Percentiles rank a stretch among this genome's conserved stretches.
These are phyloP conservation scores for Erysiphe neolycopersici DNA, from an alignment of 2,329 filamentous ascomycete species.

Conservation along the genomic window DNA sequence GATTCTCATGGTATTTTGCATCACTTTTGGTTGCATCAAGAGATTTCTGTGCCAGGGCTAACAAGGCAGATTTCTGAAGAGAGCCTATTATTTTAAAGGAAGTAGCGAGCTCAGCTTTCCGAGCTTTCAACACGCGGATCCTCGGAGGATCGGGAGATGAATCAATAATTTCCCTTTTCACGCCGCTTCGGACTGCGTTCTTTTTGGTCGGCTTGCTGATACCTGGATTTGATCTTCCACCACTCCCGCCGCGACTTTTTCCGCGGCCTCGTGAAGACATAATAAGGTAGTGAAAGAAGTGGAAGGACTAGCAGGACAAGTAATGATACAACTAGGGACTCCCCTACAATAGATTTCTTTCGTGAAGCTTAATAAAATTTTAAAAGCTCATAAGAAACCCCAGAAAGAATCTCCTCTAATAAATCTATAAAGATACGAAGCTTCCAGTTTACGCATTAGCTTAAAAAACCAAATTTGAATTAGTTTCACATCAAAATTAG, in stretches of 20 bases:
- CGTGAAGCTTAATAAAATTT: neutral
- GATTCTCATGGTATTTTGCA: constrained; percentile 8
- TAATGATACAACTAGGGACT: no score
- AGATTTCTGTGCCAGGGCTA: constrained; percentile 9
- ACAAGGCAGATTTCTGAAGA: constrained; percentile 8
- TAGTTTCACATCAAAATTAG: neutral
- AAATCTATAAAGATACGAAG: neutral
- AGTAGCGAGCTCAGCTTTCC: constrained; percentile 8
- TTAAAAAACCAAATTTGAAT: neutral
- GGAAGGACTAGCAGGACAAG: no score
- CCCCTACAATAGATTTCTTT: neutral
- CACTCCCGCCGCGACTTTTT: constrained; percentile 5
- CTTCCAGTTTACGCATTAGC: neutral
- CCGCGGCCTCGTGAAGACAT: constrained; percentile 6
- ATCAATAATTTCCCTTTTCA: constrained; percentile 3
- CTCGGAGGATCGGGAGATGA: constrained; percentile 4
- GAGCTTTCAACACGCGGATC: constrained; percentile 10
- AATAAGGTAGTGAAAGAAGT: neutral
- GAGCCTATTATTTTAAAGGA: constrained; percentile 9
- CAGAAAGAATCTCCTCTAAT: neutral
- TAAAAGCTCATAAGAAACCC: neutral
- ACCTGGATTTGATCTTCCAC: neutral
- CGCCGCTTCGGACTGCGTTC: neutral
- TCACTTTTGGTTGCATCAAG: constrained; percentile 6
- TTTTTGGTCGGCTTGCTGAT: neutral